Percentiles rank a stretch among this genome's conserved stretches.
These are phyloP conservation scores for Camellia sinensis DNA, from an alignment of 148 eudicot species.

Conservation along the genomic window DNA sequence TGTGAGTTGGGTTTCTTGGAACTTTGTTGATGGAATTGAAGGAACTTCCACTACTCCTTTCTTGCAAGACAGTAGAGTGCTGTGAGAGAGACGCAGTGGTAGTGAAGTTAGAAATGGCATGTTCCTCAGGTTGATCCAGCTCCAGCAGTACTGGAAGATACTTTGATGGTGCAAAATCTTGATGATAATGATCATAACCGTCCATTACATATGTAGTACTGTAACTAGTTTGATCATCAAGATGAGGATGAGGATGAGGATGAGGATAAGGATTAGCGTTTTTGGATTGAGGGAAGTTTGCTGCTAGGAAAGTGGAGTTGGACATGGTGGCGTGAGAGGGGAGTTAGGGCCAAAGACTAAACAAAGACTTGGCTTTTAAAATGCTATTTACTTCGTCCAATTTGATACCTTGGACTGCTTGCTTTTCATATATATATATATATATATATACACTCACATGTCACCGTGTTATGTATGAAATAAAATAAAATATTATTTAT, in stretches of 20 bases:
- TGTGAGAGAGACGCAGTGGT: background rate
- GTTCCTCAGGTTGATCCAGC: background rate
- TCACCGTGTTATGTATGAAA: too few relatives aligned
- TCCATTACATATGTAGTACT: background rate
- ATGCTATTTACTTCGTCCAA: background rate
- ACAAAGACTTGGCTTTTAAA: slow-evolving; percentile 2
- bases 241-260: too few relatives aligned
- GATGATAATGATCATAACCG: background rate
- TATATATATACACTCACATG: too few relatives aligned
- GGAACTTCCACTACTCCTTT: background rate
- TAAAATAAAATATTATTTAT: too few relatives aligned
- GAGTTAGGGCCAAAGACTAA: background rate
- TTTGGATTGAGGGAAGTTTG: background rate
- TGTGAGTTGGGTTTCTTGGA: slow-evolving; percentile 5
- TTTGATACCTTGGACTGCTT: background rate
- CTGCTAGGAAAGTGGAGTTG: background rate
- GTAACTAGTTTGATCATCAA: background rate
- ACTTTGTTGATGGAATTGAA: background rate
- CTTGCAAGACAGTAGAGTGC: background rate
- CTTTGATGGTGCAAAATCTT: background rate
- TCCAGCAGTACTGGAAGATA: background rate
- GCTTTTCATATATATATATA: too few relatives aligned
- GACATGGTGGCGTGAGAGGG: slow-evolving; percentile 9
- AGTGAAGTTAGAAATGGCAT: background rate
- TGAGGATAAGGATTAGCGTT: background rate